These are phyloP conservation scores for Astrothelium subdiscretum DNA, from an alignment of 495 filamentous ascomycete species.

Conservation along the genomic window DNA sequence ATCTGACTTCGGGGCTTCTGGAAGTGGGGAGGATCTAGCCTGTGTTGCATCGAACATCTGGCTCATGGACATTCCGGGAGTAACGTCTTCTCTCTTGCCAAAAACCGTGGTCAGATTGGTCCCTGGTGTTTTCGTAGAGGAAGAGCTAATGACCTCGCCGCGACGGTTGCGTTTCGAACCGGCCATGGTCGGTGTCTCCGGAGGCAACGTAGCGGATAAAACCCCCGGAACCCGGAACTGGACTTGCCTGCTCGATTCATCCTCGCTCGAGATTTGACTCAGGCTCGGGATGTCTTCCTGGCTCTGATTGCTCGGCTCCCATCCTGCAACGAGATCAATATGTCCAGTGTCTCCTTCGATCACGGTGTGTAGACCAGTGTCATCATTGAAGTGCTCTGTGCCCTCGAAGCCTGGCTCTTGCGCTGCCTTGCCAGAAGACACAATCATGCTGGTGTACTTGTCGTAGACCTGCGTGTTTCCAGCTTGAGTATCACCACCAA, in stretches of 20 bases:
- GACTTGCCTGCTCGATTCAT: constrained; percentile 10
- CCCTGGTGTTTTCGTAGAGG: constrained; percentile 22
- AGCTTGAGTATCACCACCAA: constrained; percentile 29
- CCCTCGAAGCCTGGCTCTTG: constrained; percentile 3
- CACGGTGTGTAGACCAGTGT: constrained; percentile 8
- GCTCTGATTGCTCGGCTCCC: neutral
- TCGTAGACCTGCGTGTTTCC: constrained; percentile 30
- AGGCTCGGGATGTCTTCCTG: constrained; percentile 3
- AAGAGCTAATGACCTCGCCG: constrained; percentile 25
- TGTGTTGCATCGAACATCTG: constrained; percentile 34
- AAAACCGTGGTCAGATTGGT: constrained; percentile 22
- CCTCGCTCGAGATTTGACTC: constrained; percentile 8
- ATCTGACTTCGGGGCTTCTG: constrained; percentile 24
- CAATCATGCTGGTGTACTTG: constrained; percentile 14
- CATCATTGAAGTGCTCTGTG: neutral
- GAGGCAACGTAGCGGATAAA: constrained; percentile 9
- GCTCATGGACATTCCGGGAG: constrained; percentile 22
- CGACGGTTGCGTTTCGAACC: constrained; percentile 25
- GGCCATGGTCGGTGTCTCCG: constrained; percentile 25
- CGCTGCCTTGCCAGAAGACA: constrained; percentile 2
- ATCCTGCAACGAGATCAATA: constrained; percentile 13
- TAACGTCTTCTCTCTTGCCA: constrained; percentile 8
- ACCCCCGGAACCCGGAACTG: constrained; percentile 1
- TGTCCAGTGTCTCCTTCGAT: constrained; percentile 16
- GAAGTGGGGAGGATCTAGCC: constrained; percentile 27